Base-by-base conservation (phyloP, 257 asterid genomes). In the Solanum chmielewskii region DNA sequence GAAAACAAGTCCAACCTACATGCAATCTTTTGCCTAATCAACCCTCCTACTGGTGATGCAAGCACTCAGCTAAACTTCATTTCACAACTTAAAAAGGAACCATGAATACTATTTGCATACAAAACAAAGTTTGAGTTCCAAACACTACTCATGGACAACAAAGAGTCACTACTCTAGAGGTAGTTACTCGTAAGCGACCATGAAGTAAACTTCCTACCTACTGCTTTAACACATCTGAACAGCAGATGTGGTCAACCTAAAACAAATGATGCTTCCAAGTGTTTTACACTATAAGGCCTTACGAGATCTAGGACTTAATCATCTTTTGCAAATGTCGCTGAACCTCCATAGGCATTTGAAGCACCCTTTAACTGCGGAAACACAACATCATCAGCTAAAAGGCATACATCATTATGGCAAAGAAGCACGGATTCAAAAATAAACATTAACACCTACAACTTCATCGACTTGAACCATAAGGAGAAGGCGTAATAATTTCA, bases 331-430 rank as follows among this genome's bases (percentile, higher is more conserved):
- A 91, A 86, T 66, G 20, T 18, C n/a, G 70, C 88, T 59, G 86
- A 88, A 86, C 76, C 82, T 86, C 90, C 89, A 3, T 90, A 90
- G 90, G 86, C 69, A 83, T 90, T 90, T 78, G 90, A 76, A 80
- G 93, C 96, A 71, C 92, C 98, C 37, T 87, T 91, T 78, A 94
- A 88, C 98, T 95, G 94, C 45, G 37, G 42, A 80, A 83, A 35
- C 49, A 86, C n/a, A 35, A 83, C 76, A 59, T 64, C 11, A 31
- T 78, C 52, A 86, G 81, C 76, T 78, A 11, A 68, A 76, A 35
- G 76, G 5, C 20, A 1, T 66, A 66, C 27, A 70, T 41, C 47
- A 64, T 42, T 44, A 3, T n/a, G 13, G 33, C 12, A 7, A 68
- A 85, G 10, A 20, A 44, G 66, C 42, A 33, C 42, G 12, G 25